Percentiles rank a stretch among this genome's conserved stretches.
phyloP scores from a whole-genome alignment of 1,139 yeast genomes.

The Taiozyma onychis region DNA sequence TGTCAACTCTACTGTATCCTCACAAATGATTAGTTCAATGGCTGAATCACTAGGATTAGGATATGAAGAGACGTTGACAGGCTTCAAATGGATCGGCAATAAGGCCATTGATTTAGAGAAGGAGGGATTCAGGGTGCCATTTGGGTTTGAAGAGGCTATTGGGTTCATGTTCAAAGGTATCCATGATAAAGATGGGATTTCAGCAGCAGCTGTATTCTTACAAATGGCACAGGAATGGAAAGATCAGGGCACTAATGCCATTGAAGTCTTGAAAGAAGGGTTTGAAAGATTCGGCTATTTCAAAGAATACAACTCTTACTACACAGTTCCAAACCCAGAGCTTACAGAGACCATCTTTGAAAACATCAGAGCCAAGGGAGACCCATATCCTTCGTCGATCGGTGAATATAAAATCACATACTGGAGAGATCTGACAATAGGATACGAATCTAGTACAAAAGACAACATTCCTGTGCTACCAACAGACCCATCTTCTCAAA shows the following conservation, averaged over 20 bases:
- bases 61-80: conserved; percentile 81
- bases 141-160: conserved; percentile 93
- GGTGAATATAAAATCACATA: conserved; percentile 41
- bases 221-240: conserved; percentile 57
- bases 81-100: conserved; percentile 97
- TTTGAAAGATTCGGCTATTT: conserved; percentile 69
- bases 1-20: conserved; percentile 86
- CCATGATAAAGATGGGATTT: conserved; percentile 90
- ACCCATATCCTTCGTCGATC: conserved; percentile 27
- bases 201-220: conserved; percentile 75
- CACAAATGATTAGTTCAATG: conserved; percentile 71
- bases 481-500: conserved; percentile 66
- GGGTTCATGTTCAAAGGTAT: conserved; percentile 89
- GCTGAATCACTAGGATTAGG: conserved; percentile 58
- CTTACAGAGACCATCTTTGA: conserved; percentile 49
- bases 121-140: conserved; percentile 68
- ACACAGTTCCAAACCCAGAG: conserved; percentile 51
- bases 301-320: conserved; percentile 85
- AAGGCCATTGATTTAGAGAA: conserved; percentile 67
- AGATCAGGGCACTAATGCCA: conserved; percentile 32
- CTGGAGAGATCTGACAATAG: conserved; percentile 84
- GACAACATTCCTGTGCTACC: conserved; percentile 63
- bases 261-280: conserved; percentile 47
- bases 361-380: conserved; percentile 33
- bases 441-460: conserved; percentile 66